phyloP scores from a whole-genome alignment of 2,329 filamentous ascomycete genomes.

The Penicillium sp. region DNA sequence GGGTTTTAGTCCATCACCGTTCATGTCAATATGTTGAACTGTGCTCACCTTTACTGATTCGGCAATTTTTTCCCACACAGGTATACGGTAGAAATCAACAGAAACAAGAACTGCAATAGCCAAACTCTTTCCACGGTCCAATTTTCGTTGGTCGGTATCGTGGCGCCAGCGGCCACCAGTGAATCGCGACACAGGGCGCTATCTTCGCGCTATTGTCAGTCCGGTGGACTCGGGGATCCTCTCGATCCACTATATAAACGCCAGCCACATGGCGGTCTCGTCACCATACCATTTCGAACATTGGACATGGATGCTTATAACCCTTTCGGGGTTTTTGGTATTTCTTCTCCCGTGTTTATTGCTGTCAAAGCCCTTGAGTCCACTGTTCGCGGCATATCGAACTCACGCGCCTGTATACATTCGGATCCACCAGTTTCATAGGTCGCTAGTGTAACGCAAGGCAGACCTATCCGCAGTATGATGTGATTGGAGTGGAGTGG shows the following conservation, averaged over 20 bases:
- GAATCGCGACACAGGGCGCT: slow-evolving; percentile 1
- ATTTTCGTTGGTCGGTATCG: neutral
- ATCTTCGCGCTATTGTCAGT: slow-evolving; percentile 11
- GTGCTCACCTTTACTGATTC: neutral
- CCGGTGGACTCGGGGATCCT: slow-evolving; percentile 2
- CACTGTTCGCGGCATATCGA: neutral
- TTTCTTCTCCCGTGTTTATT: neutral
- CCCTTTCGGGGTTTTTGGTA: neutral
- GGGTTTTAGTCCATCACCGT: neutral
- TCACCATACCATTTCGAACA: neutral
- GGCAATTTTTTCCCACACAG: neutral
- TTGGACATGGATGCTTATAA: neutral
- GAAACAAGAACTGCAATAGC: neutral
- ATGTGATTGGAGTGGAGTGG: neutral
- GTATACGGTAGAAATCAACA: neutral
- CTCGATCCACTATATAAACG: neutral
- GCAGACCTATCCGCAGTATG: neutral
- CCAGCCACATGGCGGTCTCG: neutral
- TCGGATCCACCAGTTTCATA: neutral
- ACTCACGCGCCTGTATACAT: neutral
- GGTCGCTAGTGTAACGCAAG: neutral
- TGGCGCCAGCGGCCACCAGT: neutral
- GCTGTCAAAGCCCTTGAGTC: neutral
- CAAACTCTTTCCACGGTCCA: neutral
- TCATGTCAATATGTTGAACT: too few species aligned